These are phyloP conservation scores for Beta corolliflora DNA, from an alignment of 179 eudicot species.

Conservation along the genomic window DNA sequence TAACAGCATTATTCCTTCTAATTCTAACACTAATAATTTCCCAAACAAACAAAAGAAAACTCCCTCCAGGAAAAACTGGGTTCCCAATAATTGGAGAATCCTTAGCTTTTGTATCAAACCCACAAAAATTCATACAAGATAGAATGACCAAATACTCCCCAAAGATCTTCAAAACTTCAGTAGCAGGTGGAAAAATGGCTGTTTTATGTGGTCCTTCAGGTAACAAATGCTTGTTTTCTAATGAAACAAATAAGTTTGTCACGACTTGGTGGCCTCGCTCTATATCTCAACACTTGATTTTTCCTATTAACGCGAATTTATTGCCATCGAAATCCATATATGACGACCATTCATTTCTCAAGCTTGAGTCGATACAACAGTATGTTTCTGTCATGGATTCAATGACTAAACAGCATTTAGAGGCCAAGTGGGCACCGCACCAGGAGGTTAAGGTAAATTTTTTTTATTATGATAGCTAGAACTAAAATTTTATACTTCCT, in stretches of 20 bases:
- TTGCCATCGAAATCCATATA: background rate
- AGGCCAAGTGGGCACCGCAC: background rate
- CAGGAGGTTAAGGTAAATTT: background rate
- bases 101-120: background rate
- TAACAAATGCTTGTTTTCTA: background rate
- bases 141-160: background rate
- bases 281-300: background rate
- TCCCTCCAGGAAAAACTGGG: background rate
- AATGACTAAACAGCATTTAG: background rate
- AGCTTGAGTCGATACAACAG: background rate
- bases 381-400: slow-evolving; percentile 2
- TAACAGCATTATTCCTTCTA: background rate
- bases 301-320: background rate
- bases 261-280: background rate
- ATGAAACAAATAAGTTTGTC: background rate
- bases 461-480: too few species aligned
- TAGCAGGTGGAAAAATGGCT: background rate
- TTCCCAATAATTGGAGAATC: background rate
- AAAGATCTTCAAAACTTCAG: background rate
- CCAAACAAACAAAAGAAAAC: background rate
- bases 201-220: slow-evolving; percentile 6
- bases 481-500: too few species aligned
- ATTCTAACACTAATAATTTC: background rate
- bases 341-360: background rate
- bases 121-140: background rate